Percentiles rank a stretch among this genome's conserved stretches.
phyloP scores from a whole-genome alignment of 345 rosid species.

The Camelina neglecta region DNA sequence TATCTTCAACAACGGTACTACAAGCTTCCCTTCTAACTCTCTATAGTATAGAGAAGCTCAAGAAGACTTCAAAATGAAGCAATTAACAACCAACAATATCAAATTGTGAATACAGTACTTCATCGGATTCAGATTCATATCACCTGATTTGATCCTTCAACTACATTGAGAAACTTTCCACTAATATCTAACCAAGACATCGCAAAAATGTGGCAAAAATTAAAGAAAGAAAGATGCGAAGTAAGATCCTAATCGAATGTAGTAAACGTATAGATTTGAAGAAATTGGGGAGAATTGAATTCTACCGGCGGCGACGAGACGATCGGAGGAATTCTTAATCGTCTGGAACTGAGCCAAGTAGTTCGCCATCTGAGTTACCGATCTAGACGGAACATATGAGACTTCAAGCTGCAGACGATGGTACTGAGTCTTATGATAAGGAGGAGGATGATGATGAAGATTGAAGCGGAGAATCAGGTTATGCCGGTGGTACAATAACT shows the following conservation, averaged over 20 bases:
- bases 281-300: slow-evolving; percentile 25
- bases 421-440: slow-evolving; percentile 34
- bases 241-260: slow-evolving; percentile 33
- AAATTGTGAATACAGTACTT: too few species aligned
- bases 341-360: slow-evolving; percentile 91
- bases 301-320: slow-evolving; percentile 81
- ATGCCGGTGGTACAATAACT: slow-evolving; percentile 56
- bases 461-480: slow-evolving; percentile 67
- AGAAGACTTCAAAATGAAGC: slow-evolving; percentile 10
- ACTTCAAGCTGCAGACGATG: slow-evolving; percentile 9
- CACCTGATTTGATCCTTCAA: slow-evolving; percentile 8
- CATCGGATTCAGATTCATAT: not conserved
- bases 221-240: not conserved
- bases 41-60: slow-evolving; percentile 8
- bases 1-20: not conserved
- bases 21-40: not conserved
- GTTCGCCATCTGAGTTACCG: slow-evolving; percentile 70
- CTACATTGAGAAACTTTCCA: slow-evolving; percentile 15
- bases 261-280: not conserved
- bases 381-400: slow-evolving; percentile 7
- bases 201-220: slow-evolving; percentile 20
- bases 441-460: slow-evolving; percentile 45
- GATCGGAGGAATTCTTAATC: slow-evolving; percentile 74
- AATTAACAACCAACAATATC: too few species aligned
- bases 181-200: slow-evolving; percentile 32